Conservation (phyloP, 1,139 yeast genomes). For the Pichia sp. region DNA sequence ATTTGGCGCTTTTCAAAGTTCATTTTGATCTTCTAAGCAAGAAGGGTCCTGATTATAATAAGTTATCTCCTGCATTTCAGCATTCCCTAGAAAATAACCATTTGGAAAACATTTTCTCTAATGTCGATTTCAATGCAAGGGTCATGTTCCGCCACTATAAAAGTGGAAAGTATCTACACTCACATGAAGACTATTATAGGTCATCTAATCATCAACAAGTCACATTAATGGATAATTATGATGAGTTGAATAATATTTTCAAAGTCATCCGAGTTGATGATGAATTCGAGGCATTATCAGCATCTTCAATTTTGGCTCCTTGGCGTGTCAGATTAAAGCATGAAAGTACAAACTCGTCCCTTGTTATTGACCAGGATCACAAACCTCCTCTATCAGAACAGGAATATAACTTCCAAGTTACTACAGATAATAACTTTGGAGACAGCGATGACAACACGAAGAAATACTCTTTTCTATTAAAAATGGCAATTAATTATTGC, state of each 20-base stretch:
- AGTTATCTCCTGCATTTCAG: constrained; percentile 57
- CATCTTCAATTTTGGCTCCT: constrained; percentile 44
- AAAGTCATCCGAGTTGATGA: constrained; percentile 43
- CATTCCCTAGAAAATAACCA: constrained; percentile 44
- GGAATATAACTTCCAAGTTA: constrained; percentile 72
- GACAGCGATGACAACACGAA: constrained; percentile 47
- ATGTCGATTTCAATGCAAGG: constrained; percentile 60
- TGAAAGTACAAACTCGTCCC: constrained; percentile 51
- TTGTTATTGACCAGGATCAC: constrained; percentile 50
- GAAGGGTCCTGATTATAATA: constrained; percentile 48
- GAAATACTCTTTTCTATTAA: constrained; percentile 50
- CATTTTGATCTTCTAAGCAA: constrained; percentile 48
- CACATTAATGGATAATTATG: constrained; percentile 50
- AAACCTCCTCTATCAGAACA: constrained; percentile 79
- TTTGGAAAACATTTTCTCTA: constrained; percentile 40
- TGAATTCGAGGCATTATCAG: constrained; percentile 18
- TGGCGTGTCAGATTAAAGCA: constrained; percentile 60
- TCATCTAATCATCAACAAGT: constrained; percentile 63
- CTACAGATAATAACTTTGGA: constrained; percentile 50
- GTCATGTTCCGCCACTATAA: constrained; percentile 63
- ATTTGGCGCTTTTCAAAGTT: constrained; percentile 43
- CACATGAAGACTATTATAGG: constrained; percentile 52
- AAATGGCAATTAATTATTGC: constrained; percentile 35
- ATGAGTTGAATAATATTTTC: constrained; percentile 62
- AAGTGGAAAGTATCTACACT: constrained; percentile 63